Percentiles rank a stretch among this genome's conserved stretches.
Evolutionary conservation across 805 yeast genomes (phyloP).

Genomic region (Lachancea sp.): DNA sequence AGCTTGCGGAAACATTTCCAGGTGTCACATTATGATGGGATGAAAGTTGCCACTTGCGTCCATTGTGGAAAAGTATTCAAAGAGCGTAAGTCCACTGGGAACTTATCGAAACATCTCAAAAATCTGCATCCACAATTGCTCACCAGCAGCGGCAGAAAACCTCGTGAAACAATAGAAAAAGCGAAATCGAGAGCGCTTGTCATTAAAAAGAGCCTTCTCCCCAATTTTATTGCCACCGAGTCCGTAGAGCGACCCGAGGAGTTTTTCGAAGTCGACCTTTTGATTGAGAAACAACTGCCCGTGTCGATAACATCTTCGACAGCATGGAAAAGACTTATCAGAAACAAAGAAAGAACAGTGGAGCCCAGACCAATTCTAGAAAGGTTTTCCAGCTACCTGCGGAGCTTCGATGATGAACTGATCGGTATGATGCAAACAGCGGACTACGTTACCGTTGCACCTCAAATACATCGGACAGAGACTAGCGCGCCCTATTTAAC

Average conservation of each 20-base stretch:
- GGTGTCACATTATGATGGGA: background rate
- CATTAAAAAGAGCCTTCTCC: background rate
- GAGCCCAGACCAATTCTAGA: background rate
- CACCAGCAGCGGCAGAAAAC: background rate
- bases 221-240: background rate
- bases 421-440: background rate
- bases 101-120: constrained; percentile 5
- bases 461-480: background rate
- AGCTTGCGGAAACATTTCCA: background rate
- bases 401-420: background rate
- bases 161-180: background rate
- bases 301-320: background rate
- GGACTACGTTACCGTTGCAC: background rate
- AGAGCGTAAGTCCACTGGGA: constrained; percentile 5
- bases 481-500: background rate
- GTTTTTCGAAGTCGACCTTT: background rate
- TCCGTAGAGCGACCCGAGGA: background rate
- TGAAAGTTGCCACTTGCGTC: background rate
- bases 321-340: background rate
- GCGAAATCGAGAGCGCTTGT: background rate
- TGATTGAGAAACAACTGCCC: background rate
- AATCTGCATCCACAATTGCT: background rate
- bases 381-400: background rate
- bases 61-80: background rate
- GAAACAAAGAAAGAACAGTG: background rate